Evolutionary conservation across 805 yeast species (phyloP).

Genomic region (Ogataea pignaliae): DNA sequence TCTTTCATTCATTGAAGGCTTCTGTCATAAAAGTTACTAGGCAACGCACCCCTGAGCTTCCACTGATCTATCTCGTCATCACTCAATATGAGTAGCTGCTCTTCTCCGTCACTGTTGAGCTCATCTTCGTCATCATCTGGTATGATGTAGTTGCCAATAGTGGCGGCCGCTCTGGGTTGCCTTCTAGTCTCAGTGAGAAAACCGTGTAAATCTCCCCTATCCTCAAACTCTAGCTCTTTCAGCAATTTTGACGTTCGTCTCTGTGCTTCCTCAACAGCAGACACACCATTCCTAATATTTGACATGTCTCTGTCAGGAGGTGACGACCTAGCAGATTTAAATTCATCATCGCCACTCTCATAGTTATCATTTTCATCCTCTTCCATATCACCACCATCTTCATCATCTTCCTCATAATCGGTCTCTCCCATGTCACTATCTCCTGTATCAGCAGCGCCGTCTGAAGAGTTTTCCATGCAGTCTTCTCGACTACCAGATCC

Average conservation of each 20-base stretch:
- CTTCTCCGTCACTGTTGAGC: neutral
- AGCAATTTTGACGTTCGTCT: too few species aligned
- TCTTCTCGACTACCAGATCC: neutral
- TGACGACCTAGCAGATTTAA: too few species aligned
- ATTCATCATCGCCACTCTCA: too few species aligned
- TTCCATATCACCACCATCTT: neutral
- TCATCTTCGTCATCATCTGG: too few species aligned
- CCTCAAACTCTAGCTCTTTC: too few species aligned
- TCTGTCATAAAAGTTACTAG: neutral
- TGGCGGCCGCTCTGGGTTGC: too few species aligned
- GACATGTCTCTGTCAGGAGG: too few species aligned
- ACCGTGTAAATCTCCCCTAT: too few species aligned
- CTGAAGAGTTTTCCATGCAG: neutral
- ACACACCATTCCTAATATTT: too few species aligned
- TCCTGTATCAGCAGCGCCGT: neutral
- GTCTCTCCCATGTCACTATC: neutral
- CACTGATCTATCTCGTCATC: conserved; percentile 1
- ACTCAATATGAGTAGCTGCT: conserved; percentile 18
- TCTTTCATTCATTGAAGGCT: neutral
- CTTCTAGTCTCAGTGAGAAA: too few species aligned
- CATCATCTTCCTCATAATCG: neutral
- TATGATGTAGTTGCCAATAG: too few species aligned
- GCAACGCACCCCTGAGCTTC: neutral
- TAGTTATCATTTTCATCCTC: neutral
- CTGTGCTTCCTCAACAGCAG: too few species aligned